Percentiles rank a stretch among this genome's conserved stretches.
Conservation (phyloP, 192 early-diverging fungal species). For the Gryganskiella cystojenkinii region DNA sequence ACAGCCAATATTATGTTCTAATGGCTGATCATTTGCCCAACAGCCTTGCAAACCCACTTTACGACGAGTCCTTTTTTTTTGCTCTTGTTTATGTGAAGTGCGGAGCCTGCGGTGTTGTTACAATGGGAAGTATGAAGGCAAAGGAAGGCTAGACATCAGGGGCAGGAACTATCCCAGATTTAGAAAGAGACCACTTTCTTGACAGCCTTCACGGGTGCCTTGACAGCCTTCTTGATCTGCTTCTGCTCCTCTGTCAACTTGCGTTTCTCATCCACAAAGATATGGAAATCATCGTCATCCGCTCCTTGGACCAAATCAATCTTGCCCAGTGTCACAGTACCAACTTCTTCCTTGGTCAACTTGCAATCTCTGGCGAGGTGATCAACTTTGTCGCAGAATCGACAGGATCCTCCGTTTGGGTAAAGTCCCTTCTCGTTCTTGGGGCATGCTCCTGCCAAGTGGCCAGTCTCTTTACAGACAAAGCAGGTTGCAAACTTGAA, state of each 20-base stretch:
- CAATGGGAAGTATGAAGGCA: too few relatives aligned
- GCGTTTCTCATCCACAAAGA: conserved; percentile 70
- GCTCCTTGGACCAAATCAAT: conserved; percentile 87
- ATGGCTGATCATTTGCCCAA: too few relatives aligned
- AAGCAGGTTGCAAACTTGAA: conserved; percentile 89
- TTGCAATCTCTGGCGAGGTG: conserved; percentile 89
- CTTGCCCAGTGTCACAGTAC: conserved; percentile 72
- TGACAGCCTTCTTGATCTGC: conserved; percentile 31
- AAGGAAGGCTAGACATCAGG: not conserved
- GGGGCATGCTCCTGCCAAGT: conserved; percentile 84
- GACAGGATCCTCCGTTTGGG: conserved; percentile 91
- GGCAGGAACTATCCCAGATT: not conserved
- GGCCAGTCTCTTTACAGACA: conserved; percentile 87
- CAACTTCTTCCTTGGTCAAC: conserved; percentile 68
- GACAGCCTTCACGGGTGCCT: conserved; percentile 19
- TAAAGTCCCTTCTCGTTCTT: conserved; percentile 91
- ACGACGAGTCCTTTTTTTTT: too few relatives aligned
- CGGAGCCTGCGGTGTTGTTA: too few relatives aligned
- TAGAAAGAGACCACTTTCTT: conserved; percentile 55
- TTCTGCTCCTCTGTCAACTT: conserved; percentile 62
- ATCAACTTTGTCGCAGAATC: conserved; percentile 87
- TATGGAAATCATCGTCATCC: conserved; percentile 94
- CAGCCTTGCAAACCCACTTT: too few relatives aligned
- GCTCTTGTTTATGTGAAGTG: too few relatives aligned
- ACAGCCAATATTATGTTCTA: too few relatives aligned